Evolutionary conservation across 2,329 filamentous ascomycete genomes (phyloP).

Genomic region (Penicillium sp.): DNA sequence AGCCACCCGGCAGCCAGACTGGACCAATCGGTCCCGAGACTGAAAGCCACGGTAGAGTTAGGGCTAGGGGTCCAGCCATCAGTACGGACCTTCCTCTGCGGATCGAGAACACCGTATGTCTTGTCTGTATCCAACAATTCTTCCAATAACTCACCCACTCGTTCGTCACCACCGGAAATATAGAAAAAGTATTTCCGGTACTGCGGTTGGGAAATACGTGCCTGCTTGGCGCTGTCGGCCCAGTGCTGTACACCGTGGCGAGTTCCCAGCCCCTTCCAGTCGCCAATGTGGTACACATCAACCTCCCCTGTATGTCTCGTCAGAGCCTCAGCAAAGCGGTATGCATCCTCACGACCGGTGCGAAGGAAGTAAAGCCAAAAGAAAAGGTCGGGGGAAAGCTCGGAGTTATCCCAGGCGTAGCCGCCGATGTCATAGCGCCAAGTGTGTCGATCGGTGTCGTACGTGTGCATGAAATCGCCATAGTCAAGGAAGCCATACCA

Average conservation of each 20-base stretch:
- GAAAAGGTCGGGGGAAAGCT: slow-evolving; percentile 66
- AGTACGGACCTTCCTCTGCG: slow-evolving; percentile 21
- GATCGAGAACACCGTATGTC: slow-evolving; percentile 14
- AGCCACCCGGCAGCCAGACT: slow-evolving; percentile 15
- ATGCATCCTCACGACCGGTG: slow-evolving; percentile 62
- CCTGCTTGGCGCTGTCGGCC: slow-evolving; percentile 65
- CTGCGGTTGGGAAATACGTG: slow-evolving; percentile 55
- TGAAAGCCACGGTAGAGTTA: slow-evolving; percentile 50
- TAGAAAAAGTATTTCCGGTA: slow-evolving; percentile 22
- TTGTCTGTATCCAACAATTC: slow-evolving; percentile 22
- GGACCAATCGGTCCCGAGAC: slow-evolving; percentile 19
- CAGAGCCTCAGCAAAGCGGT: slow-evolving; percentile 62
- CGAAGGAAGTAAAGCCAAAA: slow-evolving; percentile 67
- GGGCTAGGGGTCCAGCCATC: slow-evolving; percentile 49
- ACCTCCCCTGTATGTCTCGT: slow-evolving; percentile 65
- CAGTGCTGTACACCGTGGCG: slow-evolving; percentile 67
- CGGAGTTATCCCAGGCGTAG: slow-evolving; percentile 68
- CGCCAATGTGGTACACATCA: slow-evolving; percentile 64
- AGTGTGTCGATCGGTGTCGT: slow-evolving; percentile 61
- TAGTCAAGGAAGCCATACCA: slow-evolving; percentile 69
- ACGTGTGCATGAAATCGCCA: slow-evolving; percentile 67
- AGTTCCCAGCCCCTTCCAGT: slow-evolving; percentile 64
- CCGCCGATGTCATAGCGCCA: slow-evolving; percentile 69
- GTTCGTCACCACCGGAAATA: slow-evolving; percentile 31
- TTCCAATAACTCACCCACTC: slow-evolving; percentile 18